A percentile compares a stretch with the other conserved stretches of the same genome.
Evolutionary conservation across 768 basidiomycete genomes (phyloP).

Genomic region (Trametes cingulata): DNA sequence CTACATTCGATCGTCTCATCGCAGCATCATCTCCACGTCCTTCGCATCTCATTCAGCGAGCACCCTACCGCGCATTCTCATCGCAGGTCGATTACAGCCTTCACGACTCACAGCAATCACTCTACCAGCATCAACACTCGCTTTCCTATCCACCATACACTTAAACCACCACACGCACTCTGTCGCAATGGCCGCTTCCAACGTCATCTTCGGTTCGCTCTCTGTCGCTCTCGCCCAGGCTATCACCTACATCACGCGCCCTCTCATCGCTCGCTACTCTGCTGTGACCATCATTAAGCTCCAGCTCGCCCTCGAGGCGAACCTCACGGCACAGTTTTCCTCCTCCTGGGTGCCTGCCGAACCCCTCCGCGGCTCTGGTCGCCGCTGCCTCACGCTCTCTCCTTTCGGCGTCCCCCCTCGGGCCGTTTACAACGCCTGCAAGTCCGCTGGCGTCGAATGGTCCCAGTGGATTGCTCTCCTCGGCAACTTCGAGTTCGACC

Average conservation of each 20-base stretch:
- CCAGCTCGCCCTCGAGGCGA: conserved; percentile 69
- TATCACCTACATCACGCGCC: conserved; percentile 70
- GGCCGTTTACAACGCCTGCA: conserved; percentile 69
- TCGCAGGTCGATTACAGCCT: conserved; percentile 65
- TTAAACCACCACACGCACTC: neutral
- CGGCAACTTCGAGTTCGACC: conserved; percentile 71
- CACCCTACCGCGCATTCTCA: conserved; percentile 37
- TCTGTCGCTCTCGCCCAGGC: conserved; percentile 71
- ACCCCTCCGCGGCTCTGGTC: conserved; percentile 67
- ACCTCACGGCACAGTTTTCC: conserved; percentile 69
- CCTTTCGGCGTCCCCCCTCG: conserved; percentile 70
- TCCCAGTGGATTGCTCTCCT: conserved; percentile 75
- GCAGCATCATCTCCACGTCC: conserved; percentile 18
- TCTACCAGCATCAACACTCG: conserved; percentile 28
- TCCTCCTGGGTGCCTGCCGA: conserved; percentile 65
- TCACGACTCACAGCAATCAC: conserved; percentile 25
- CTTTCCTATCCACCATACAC: conserved; percentile 3
- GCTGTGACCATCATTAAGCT: conserved; percentile 66
- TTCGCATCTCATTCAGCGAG: conserved; percentile 39
- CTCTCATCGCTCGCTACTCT: conserved; percentile 59
- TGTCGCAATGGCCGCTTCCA: conserved; percentile 34
- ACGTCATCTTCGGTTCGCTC: conserved; percentile 44
- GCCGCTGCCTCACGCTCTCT: conserved; percentile 74
- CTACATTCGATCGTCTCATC: conserved; percentile 21
- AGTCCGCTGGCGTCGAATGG: conserved; percentile 73